Evolutionary conservation across 345 rosid species (phyloP), one percentile per base, ranked within the genome.

Genomic region (Dipteronia sinensis): DNA sequence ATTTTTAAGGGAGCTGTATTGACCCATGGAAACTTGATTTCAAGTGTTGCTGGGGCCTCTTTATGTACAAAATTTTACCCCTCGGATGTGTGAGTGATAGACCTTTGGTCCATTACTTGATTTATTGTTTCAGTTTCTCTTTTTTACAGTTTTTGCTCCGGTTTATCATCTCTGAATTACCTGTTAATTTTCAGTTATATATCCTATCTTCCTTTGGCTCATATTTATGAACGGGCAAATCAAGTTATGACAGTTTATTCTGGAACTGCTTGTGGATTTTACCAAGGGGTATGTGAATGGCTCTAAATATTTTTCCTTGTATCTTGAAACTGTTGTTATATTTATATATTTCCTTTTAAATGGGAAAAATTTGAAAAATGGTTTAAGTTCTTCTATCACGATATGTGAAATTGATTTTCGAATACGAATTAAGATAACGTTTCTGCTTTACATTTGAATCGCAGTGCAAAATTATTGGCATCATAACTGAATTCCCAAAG

Each of bases 121-220:
- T 72, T 46, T 68, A 34, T 79, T 40, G 3, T 65, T 82, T 77
- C 59, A 64, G 13, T 25, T 64, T 31, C 16, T 25, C 71, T 31
- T 72, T 27, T 80, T 69, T 64, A 65, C 34, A 72, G 72, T 75
- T 71, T 55, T 61, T 69, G 15, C 23, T 68, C 58, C 56, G 42
- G 73, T 82, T 69, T 61, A 25, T 19, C 66, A 66, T 79, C 46
- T 44, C 74, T 77, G 79, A 59, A 76, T 71, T 38, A 22, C 78
- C 42, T 75, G 58, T 73, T 72, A 22, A 65, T 73, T 79, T 20
- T 69, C 92, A 96, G 99, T 42, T 92, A 87, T 85, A 94, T 96
- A 81, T 96, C 98, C 44, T 96, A 96, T 85, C 94, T 96, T 81
- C 99, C 99, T 3, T 80, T 94, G 89, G 98, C 98, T 68, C 99